Conservation (phyloP, 192 early-diverging fungal genomes). For the Coemansia sp. region DNA sequence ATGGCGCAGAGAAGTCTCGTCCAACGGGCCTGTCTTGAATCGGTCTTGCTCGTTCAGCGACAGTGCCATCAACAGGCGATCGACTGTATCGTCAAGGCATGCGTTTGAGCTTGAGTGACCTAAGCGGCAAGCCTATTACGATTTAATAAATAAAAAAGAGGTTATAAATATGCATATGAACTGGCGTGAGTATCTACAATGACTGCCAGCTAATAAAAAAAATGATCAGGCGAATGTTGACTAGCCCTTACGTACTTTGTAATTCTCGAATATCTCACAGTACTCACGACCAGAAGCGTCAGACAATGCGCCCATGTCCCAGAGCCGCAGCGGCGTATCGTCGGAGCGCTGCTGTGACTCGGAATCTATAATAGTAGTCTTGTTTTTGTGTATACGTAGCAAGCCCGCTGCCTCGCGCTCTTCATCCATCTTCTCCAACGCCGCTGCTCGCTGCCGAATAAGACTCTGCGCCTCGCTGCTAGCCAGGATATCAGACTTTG, state of each 20-base stretch:
- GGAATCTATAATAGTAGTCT: background rate
- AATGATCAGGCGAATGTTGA: background rate
- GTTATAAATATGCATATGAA: slow-evolving; percentile 1
- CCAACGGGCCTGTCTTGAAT: background rate
- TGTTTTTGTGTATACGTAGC: background rate
- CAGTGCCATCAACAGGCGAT: slow-evolving; percentile 16
- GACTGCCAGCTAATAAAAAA: background rate
- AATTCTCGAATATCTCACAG: slow-evolving; percentile 39
- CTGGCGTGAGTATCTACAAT: slow-evolving; percentile 2
- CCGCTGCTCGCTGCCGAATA: slow-evolving; percentile 38
- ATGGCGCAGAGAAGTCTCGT: slow-evolving; percentile 17
- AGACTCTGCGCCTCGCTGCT: slow-evolving; percentile 41
- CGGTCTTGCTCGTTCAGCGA: background rate
- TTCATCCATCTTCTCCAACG: slow-evolving; percentile 36
- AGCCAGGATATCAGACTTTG: slow-evolving; percentile 35
- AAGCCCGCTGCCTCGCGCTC: background rate
- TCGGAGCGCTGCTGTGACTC: background rate
- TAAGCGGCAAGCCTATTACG: slow-evolving; percentile 20
- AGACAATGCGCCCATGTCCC: slow-evolving; percentile 23
- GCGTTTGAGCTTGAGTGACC: slow-evolving; percentile 11
- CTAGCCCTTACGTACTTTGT: slow-evolving; percentile 20
- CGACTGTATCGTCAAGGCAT: slow-evolving; percentile 19
- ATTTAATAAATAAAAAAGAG: background rate
- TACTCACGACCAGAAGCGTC: slow-evolving; percentile 15
- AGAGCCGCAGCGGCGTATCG: slow-evolving; percentile 10